Percentiles rank a stretch among this genome's conserved stretches.
Evolutionary conservation across 2,329 filamentous ascomycete genomes (phyloP).

Genomic region (Aspergillus sp.): DNA sequence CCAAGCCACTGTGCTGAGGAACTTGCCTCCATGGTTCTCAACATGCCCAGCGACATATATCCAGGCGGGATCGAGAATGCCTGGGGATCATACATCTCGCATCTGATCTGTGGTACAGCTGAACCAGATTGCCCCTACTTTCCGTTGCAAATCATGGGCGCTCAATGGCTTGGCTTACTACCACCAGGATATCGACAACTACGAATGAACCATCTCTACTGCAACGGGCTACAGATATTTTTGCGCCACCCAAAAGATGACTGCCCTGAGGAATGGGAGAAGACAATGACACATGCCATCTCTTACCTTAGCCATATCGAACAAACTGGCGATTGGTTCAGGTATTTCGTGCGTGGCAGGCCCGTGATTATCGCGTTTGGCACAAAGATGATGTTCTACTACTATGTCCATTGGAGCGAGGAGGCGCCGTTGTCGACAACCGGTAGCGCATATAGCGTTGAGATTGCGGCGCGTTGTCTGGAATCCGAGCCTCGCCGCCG

Average conservation of each 20-base stretch:
- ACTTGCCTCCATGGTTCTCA: conserved; percentile 2
- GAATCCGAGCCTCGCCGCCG: conserved; percentile 11
- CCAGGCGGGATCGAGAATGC: conserved; percentile 10
- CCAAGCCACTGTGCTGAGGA: background rate
- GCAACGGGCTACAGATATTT: conserved; percentile 9
- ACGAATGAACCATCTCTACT: conserved; percentile 1
- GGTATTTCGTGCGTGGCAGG: background rate
- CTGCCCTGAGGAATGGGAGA: conserved; percentile 11
- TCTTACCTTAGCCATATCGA: conserved; percentile 5
- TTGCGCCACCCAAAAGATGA: conserved; percentile 12
- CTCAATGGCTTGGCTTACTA: conserved; percentile 9
- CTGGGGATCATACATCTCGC: conserved; percentile 11
- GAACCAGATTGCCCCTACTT: too few relatives aligned
- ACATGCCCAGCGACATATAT: conserved; percentile 9
- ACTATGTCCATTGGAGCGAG: conserved; percentile 9
- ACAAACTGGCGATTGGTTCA: background rate
- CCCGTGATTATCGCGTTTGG: conserved; percentile 15
- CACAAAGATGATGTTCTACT: conserved; percentile 13
- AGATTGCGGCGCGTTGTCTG: conserved; percentile 8
- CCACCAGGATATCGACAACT: conserved; percentile 13
- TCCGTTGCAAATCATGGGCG: background rate
- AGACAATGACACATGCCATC: conserved; percentile 6
- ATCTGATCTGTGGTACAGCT: background rate
- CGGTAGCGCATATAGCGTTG: conserved; percentile 1
- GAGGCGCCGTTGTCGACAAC: background rate